phyloP scores from a whole-genome alignment of 2,329 filamentous ascomycete species.

The Colletotrichum tropicale region DNA sequence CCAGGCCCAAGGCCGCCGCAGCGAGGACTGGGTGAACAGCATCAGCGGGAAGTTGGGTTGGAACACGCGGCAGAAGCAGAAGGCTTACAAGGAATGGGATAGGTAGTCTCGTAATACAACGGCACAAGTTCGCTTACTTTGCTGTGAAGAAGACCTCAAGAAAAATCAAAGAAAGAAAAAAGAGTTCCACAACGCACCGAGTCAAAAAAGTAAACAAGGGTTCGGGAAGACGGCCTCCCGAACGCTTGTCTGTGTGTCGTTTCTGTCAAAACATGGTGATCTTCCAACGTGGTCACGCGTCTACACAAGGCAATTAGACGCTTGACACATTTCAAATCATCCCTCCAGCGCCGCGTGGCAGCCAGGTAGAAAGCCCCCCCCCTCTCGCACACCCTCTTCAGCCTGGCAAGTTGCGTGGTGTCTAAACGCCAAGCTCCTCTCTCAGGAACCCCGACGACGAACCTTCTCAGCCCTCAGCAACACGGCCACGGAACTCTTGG shows the following conservation, averaged over 20 bases:
- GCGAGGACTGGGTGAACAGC: constrained; percentile 83
- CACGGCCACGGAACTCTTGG: background rate
- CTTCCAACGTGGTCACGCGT: background rate
- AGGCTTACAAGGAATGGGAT: constrained; percentile 59
- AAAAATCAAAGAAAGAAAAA: background rate
- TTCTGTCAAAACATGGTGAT: background rate
- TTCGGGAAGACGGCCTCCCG: background rate
- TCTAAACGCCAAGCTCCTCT: background rate
- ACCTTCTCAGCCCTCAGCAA: background rate
- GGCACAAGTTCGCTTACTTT: background rate
- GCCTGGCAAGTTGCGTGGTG: background rate
- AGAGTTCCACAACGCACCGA: background rate
- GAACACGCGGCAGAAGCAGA: constrained; percentile 82
- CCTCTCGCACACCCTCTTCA: background rate
- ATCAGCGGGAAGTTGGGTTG: constrained; percentile 80
- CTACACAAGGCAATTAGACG: background rate
- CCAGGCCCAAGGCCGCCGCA: constrained; percentile 69
- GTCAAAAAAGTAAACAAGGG: background rate
- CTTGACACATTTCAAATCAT: constrained; percentile 1
- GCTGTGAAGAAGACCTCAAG: background rate
- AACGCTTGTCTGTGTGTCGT: background rate
- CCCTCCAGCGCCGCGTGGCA: background rate
- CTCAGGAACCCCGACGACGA: background rate
- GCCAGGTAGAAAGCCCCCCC: background rate
- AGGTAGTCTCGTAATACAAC: constrained; percentile 11